A percentile compares a stretch with the other conserved stretches of the same genome.
These are phyloP conservation scores for Blastomyces gilchristii DNA, from an alignment of 2,329 filamentous ascomycete species.

Conservation along the genomic window DNA sequence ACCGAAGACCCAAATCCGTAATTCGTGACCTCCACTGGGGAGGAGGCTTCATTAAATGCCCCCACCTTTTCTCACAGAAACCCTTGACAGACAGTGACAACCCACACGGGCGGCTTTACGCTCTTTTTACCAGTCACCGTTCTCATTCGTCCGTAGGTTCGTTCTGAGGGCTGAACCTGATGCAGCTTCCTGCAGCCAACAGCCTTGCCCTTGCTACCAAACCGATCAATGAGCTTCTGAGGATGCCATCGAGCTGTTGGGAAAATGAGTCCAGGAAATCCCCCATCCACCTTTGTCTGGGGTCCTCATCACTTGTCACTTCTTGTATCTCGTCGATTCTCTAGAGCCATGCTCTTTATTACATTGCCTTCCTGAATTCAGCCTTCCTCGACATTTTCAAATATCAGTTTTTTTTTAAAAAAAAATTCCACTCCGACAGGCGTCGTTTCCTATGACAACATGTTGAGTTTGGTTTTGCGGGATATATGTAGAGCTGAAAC, in stretches of 20 bases:
- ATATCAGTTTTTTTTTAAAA: not conserved
- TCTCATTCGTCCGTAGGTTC: not conserved
- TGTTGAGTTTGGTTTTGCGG: not conserved
- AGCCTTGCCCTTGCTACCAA: conserved; percentile 4
- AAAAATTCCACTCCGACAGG: not conserved
- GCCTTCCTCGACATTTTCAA: not conserved
- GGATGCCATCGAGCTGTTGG: not conserved
- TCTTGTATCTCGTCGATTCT: not conserved
- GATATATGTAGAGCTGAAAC: not conserved
- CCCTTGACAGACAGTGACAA: not conserved
- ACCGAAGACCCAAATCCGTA: not conserved
- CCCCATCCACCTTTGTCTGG: not conserved
- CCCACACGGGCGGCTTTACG: not conserved
- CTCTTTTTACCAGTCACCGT: not conserved
- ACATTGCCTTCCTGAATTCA: not conserved
- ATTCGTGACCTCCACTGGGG: not conserved
- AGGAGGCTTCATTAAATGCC: not conserved
- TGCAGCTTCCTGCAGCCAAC: conserved; percentile 4
- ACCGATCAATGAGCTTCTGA: conserved; percentile 2
- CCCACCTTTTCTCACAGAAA: not conserved
- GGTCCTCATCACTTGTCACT: not conserved
- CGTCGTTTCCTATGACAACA: not conserved
- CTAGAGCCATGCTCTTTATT: not conserved
- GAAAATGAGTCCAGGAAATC: not conserved
- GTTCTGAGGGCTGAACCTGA: conserved; percentile 4